phyloP scores from a whole-genome alignment of 2,329 filamentous ascomycete genomes.

The Pseudogymnoascus sp. region DNA sequence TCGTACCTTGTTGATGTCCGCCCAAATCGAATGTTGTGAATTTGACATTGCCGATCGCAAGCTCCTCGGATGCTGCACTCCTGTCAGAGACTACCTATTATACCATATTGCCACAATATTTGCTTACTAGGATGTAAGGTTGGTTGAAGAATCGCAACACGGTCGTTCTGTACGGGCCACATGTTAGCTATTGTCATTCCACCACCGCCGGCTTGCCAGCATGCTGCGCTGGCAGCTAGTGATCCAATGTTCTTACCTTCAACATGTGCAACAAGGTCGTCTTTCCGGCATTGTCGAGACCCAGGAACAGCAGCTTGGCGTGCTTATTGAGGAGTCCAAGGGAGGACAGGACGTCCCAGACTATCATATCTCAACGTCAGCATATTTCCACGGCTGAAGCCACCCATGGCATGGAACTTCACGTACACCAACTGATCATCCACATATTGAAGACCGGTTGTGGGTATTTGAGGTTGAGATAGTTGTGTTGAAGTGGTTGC shows the following conservation, averaged over 20 bases:
- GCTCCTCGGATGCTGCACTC: constrained; percentile 70
- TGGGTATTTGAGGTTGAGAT: constrained; percentile 4
- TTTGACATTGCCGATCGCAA: constrained; percentile 85
- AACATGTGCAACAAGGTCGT: constrained; percentile 91
- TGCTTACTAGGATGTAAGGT: constrained; percentile 77
- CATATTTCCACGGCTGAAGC: constrained; percentile 8
- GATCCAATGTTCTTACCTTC: constrained; percentile 55
- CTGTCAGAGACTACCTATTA: constrained; percentile 18
- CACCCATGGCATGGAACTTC: background rate
- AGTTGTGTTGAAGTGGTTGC: constrained; percentile 5
- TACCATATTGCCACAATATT: background rate
- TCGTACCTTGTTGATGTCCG: constrained; percentile 80
- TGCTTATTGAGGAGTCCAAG: constrained; percentile 91
- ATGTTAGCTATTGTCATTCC: constrained; percentile 16
- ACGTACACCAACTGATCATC: constrained; percentile 93
- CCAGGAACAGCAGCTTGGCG: constrained; percentile 88
- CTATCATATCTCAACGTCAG: constrained; percentile 38
- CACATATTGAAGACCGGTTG: constrained; percentile 52
- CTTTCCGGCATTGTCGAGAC: constrained; percentile 91
- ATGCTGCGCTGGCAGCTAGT: background rate
- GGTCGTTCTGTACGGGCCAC: constrained; percentile 60
- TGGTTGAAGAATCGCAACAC: constrained; percentile 82
- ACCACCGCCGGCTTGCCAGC: background rate
- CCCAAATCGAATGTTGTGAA: constrained; percentile 94
- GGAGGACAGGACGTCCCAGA: constrained; percentile 83